Evolutionary conservation across 108 stramenopile species (phyloP).

Genomic region (Cylindrotheca closterium): DNA sequence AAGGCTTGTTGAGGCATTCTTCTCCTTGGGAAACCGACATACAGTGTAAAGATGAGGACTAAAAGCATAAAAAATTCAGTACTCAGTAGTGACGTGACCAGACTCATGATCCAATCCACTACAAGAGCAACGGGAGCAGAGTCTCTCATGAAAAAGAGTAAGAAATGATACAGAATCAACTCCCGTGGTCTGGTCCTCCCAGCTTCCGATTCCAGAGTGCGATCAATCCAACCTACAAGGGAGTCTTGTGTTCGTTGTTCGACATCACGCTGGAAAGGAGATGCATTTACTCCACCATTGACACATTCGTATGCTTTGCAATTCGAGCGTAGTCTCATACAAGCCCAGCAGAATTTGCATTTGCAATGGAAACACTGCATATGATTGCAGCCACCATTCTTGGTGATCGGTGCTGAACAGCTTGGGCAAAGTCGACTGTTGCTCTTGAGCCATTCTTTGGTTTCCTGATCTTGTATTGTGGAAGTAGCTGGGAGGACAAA

Average conservation of each 20-base stretch:
- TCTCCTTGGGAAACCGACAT: neutral
- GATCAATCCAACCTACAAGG: conserved; percentile 15
- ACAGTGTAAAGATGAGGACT: neutral
- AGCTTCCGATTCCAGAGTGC: neutral
- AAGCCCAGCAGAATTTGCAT: conserved; percentile 67
- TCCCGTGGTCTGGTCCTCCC: neutral
- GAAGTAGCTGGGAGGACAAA: conserved; percentile 57
- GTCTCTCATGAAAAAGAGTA: neutral
- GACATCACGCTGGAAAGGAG: too few relatives aligned
- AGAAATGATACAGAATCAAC: neutral
- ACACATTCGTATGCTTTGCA: conserved; percentile 51
- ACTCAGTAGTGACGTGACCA: neutral
- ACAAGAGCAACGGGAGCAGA: neutral
- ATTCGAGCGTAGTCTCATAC: conserved; percentile 46
- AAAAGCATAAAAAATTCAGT: neutral
- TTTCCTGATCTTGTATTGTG: conserved; percentile 41
- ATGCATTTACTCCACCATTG: conserved; percentile 31
- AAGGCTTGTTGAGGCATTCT: neutral
- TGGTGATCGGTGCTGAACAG: conserved; percentile 37
- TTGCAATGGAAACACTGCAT: conserved; percentile 51
- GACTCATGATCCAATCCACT: neutral
- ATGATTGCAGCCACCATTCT: conserved; percentile 41
- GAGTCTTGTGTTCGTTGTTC: neutral
- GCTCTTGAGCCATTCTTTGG: conserved; percentile 46
- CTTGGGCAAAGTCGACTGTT: conserved; percentile 37